Evolutionary conservation across 495 filamentous ascomycete genomes (phyloP).

Genomic region (Filosporella fistucella): DNA sequence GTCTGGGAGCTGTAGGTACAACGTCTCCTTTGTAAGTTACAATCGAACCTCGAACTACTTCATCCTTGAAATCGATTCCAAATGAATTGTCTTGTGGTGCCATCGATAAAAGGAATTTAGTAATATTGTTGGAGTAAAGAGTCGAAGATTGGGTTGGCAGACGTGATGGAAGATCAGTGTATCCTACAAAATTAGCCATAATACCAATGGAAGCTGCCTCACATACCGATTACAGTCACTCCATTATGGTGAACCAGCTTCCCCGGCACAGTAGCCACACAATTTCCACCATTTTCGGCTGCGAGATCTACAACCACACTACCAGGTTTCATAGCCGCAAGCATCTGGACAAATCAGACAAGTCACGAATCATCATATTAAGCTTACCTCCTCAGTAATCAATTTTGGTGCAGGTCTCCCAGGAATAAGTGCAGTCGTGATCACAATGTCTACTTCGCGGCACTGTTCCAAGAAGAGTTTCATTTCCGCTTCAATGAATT

Average conservation of each 20-base stretch:
- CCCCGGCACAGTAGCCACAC: constrained; percentile 67
- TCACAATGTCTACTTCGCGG: constrained; percentile 79
- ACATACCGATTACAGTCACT: constrained; percentile 72
- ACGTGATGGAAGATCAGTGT: constrained; percentile 76
- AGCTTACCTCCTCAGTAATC: constrained; percentile 56
- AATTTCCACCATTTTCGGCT: constrained; percentile 77
- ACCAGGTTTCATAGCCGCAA: constrained; percentile 75
- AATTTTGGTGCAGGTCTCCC: constrained; percentile 71
- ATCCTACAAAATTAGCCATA: constrained; percentile 38
- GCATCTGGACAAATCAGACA: constrained; percentile 40
- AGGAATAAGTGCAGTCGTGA: constrained; percentile 79
- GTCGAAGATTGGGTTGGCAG: constrained; percentile 78
- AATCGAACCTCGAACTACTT: constrained; percentile 75
- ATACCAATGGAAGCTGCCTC: neutral
- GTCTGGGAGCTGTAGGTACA: constrained; percentile 65
- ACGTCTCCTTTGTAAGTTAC: constrained; percentile 71
- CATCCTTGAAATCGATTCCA: constrained; percentile 69
- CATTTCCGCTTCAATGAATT: constrained; percentile 86
- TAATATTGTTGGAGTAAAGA: constrained; percentile 83
- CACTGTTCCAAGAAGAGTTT: constrained; percentile 79
- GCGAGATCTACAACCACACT: constrained; percentile 79
- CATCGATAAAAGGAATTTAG: constrained; percentile 76
- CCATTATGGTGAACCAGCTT: constrained; percentile 63
- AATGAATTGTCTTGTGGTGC: constrained; percentile 67
- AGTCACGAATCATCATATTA: neutral